Evolutionary conservation across 2,329 filamentous ascomycete species (phyloP).

Genomic region (Cercospora sp.): DNA sequence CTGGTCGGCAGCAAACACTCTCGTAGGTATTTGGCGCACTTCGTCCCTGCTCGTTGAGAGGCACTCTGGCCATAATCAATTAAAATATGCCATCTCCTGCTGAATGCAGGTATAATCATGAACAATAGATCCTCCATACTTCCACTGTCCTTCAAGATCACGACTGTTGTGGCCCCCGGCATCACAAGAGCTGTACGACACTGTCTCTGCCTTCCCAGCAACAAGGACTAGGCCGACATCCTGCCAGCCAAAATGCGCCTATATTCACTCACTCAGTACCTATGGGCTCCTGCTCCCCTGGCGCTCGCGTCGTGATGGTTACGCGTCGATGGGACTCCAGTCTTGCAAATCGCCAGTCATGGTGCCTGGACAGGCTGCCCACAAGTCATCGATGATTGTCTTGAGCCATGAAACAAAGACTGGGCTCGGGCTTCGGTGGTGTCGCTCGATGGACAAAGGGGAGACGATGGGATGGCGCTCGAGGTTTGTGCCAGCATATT

Average conservation of each 20-base stretch:
- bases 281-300: not conserved
- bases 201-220: too few relatives aligned
- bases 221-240: too few relatives aligned
- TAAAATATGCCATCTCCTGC: not conserved
- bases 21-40: not conserved
- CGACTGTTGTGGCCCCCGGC: not conserved
- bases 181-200: not conserved
- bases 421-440: not conserved
- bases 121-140: too few relatives aligned
- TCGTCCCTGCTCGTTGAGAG: not conserved
- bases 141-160: not conserved
- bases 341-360: too few relatives aligned
- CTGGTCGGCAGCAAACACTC: not conserved
- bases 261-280: not conserved
- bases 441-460: not conserved
- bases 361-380: too few relatives aligned
- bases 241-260: not conserved
- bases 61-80: not conserved
- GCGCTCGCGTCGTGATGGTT: too few relatives aligned
- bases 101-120: not conserved
- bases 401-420: too few relatives aligned
- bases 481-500: too few relatives aligned
- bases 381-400: too few relatives aligned
- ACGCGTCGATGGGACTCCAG: too few relatives aligned
- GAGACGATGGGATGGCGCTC: not conserved